phyloP scores from a whole-genome alignment of 1,139 yeast species.

The Kluyveromyces marxianus region DNA sequence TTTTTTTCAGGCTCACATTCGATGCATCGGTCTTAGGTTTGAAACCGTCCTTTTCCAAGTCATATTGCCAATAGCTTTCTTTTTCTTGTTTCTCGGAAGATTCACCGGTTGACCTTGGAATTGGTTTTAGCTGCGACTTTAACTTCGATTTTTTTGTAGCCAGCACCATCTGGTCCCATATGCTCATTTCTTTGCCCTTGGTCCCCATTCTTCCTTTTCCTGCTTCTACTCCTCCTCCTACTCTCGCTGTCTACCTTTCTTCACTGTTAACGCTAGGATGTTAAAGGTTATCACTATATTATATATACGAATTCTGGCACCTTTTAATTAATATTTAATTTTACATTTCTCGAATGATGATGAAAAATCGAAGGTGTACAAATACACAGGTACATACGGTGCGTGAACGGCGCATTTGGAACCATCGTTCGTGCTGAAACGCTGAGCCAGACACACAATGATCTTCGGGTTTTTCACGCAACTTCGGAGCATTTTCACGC shows the following conservation, averaged over 20 bases:
- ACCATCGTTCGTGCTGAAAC: too few species aligned
- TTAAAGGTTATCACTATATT: too few species aligned
- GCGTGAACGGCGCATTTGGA: too few species aligned
- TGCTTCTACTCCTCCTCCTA: not conserved
- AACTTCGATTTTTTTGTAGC: not conserved
- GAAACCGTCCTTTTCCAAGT: not conserved
- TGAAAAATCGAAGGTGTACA: not conserved
- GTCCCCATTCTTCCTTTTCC: conserved; percentile 6
- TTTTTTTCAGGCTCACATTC: too few species aligned
- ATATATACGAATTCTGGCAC: not conserved
- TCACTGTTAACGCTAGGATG: too few species aligned
- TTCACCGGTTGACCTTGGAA: not conserved
- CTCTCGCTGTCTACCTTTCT: too few species aligned
- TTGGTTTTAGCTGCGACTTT: not conserved
- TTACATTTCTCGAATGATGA: not conserved
- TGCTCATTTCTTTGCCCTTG: conserved; percentile 10
- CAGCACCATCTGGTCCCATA: conserved; percentile 6
- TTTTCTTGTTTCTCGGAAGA: not conserved
- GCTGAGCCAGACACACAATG: not conserved
- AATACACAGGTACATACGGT: not conserved
- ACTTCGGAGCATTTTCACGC: conserved; percentile 24
- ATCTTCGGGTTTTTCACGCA: conserved; percentile 27
- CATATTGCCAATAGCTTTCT: not conserved
- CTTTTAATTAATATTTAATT: too few species aligned
- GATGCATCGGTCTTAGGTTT: too few species aligned